These are phyloP conservation scores for Buddleja alternifolia DNA, from an alignment of 257 asterid species.

Conservation along the genomic window DNA sequence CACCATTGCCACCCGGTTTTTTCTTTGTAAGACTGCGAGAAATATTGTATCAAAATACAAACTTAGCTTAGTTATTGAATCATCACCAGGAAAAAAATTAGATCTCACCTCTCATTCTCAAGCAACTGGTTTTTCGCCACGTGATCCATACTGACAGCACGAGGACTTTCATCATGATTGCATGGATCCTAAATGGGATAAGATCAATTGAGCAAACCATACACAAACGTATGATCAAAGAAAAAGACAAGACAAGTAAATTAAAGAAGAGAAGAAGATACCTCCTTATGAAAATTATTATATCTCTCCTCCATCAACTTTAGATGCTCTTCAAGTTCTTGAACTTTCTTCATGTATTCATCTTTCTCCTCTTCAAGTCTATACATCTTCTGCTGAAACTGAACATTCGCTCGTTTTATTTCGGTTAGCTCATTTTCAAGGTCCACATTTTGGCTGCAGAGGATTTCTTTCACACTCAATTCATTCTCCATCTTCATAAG, in stretches of 20 bases:
- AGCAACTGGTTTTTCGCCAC: conserved; percentile 27
- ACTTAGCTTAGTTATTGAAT: no score
- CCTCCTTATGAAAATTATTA: conserved; percentile 45
- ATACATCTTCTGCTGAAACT: conserved; percentile 56
- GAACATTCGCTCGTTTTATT: conserved; percentile 47
- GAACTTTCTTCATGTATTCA: conserved; percentile 53
- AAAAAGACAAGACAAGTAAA: background rate
- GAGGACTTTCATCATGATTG: conserved; percentile 28
- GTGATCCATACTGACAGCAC: conserved; percentile 25
- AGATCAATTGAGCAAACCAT: background rate
- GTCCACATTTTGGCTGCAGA: conserved; percentile 38
- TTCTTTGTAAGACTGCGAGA: conserved; percentile 35
- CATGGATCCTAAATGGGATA: conserved; percentile 41
- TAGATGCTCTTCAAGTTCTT: conserved; percentile 57
- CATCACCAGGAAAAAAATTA: no score
- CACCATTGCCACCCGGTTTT: conserved; percentile 36
- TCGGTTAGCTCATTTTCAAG: conserved; percentile 53
- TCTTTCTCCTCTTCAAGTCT: conserved; percentile 66
- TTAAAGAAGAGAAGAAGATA: conserved; percentile 23
- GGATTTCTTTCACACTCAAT: conserved; percentile 47
- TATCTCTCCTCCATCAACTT: conserved; percentile 46
- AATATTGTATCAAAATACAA: background rate
- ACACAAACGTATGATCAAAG: background rate
- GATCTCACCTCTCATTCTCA: conserved; percentile 27
- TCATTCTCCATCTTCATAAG: conserved; percentile 55